Evolutionary conservation across 495 filamentous ascomycete species (phyloP), one percentile per base, ranked within the genome.

Genomic region (Parathielavia hyrcaniae): DNA sequence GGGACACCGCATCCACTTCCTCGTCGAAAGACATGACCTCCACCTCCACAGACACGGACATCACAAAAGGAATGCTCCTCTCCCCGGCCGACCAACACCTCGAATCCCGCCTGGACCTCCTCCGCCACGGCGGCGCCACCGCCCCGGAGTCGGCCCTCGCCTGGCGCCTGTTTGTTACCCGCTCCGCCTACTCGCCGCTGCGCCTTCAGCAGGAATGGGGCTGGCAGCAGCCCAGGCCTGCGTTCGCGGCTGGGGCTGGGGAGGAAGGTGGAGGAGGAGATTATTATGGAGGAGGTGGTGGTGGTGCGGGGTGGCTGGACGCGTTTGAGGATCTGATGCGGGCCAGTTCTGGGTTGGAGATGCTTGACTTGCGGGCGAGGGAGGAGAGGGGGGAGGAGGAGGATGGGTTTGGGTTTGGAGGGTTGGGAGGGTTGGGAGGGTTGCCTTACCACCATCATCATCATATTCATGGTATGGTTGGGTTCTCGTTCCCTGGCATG

Each of bases 321-420:
- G 73, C 73, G 50, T 75, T 74, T 46, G 72, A 77, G 49, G 74
- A 77, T 58, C 66, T 77, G 22, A 59, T 77, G 6, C 60, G 57
- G 1, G 68, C 55, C 11, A 62, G 54, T 34, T 63, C 72, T 4
- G 73, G 68, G 34, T 43, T 57, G 17, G 63, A 58, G 23, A 35
- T 67, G 58, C 32, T 34, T 12, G 50, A 55, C 14, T 22, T 62
- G 23, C 16, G 17, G 8, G 41, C 50, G 35, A 5, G 35, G 13
- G 20, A 11, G 44, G 14, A 39, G 17, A 1, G 53, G 2, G 53
- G 6, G 44, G 19, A 26, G 50, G 35, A 10, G 20, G 4, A 26
- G 26, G 22, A 16, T 10, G n/a, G 40, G 17, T 38, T 56, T 41
- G 44, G 20, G 12, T 20, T 13, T 20, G 32, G 49, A 5, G 34